Evolutionary conservation across 2,329 filamentous ascomycete species (phyloP).

Genomic region (Talaromyces sp.): DNA sequence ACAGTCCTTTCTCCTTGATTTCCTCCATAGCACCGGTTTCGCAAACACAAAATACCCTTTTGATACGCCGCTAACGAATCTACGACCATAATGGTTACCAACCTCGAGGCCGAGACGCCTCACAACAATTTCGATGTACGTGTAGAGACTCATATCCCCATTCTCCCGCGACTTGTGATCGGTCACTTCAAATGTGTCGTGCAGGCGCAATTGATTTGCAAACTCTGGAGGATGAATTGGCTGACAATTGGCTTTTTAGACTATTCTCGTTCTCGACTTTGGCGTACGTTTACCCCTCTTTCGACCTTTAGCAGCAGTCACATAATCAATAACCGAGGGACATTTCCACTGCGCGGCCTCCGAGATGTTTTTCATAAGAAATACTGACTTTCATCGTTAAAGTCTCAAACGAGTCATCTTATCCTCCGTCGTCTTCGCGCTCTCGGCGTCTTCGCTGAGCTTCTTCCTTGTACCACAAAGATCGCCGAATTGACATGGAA

Average conservation of each 20-base stretch:
- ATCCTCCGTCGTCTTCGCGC: constrained; percentile 73
- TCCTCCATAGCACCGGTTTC: neutral
- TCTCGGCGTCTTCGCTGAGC: constrained; percentile 80
- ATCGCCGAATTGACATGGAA: constrained; percentile 72
- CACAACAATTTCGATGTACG: constrained; percentile 28
- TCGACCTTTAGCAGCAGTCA: neutral
- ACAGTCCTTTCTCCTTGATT: neutral
- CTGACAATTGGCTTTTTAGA: neutral
- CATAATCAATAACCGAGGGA: neutral
- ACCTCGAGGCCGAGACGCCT: constrained; percentile 22
- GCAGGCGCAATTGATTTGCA: neutral
- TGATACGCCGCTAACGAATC: neutral
- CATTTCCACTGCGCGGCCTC: neutral
- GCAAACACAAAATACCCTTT: no score
- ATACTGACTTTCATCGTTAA: neutral
- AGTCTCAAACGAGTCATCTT: constrained; percentile 69
- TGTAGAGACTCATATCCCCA: no score
- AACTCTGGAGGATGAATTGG: neutral
- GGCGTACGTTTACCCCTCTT: neutral
- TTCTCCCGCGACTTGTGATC: no score
- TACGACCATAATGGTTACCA: constrained; percentile 23
- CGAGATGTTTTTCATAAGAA: neutral
- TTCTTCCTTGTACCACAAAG: constrained; percentile 69
- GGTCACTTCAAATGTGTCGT: neutral
- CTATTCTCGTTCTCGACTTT: constrained; percentile 9